Evolutionary conservation across 129 eudicot genomes (phyloP).

Genomic region (Glebionis coronaria): DNA sequence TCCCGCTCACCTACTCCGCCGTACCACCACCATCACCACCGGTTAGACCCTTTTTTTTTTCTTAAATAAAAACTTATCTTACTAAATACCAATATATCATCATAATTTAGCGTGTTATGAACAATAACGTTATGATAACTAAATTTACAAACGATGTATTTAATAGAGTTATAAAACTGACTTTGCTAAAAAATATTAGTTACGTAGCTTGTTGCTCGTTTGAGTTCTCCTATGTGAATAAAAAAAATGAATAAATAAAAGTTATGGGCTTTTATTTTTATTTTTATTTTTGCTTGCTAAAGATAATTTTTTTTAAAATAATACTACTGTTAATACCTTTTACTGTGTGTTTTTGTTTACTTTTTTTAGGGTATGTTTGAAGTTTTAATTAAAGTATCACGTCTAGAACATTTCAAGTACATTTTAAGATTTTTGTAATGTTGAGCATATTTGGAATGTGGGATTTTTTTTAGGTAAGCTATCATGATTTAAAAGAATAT

Average conservation of each 20-base stretch:
- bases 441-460: constrained; percentile 9
- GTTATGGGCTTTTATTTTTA: not conserved
- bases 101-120: no score
- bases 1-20: constrained; percentile 18
- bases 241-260: not conserved
- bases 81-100: no score
- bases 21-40: constrained; percentile 16
- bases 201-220: no score
- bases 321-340: not conserved
- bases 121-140: no score
- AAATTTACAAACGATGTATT: no score
- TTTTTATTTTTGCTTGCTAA: constrained; percentile 2
- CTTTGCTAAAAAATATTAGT: no score
- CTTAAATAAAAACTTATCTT: not conserved
- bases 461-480: constrained; percentile 3
- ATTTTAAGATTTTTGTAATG: not conserved
- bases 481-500: not conserved
- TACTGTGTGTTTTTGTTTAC: constrained; percentile 26
- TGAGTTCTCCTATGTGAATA: no score
- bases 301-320: constrained; percentile 16
- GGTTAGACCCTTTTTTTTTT: constrained; percentile 4
- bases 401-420: constrained; percentile 14
- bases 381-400: constrained; percentile 10
- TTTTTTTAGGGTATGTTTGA: constrained; percentile 6
- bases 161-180: no score